Evolutionary conservation across 2,329 filamentous ascomycete species (phyloP), one percentile per base, ranked within the genome.

Genomic region (Trichoderma breve): DNA sequence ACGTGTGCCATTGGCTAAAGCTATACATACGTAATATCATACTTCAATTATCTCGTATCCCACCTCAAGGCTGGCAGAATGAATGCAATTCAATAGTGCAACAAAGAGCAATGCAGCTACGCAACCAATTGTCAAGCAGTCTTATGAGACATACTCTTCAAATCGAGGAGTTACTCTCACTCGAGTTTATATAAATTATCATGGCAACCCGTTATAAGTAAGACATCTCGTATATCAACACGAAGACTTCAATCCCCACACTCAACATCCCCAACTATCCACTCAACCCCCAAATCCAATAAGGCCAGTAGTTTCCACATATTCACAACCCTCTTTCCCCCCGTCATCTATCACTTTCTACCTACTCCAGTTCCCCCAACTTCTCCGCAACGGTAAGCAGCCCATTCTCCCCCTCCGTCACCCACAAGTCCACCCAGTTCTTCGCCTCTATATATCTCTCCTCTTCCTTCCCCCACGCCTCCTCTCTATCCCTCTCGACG

Each of bases 401-500:
- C 1, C 82, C 82, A 1, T 74, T 76, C 36, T 82, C 77, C 0
- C 74, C 77, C 69, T 79, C 77, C 1, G 73, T 71, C 24, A 84
- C 76, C 82, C 82, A 83, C 34, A 84, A 28, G 73, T 83, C 82
- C 43, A 83, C 80, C 81, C 81, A 82, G 11, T 75, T 74, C 73
- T 85, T 88, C 24, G 86, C 84, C 67, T 86, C 84, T 53, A 83
- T 82, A 74, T 87, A 85, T 47, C 84, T 82, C 30, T 87, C 82
- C 28, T 87, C 81, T 6, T 88, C 86, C 21, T 75, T 68, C 9
- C 77, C 76, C 88, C 88, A 91, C 7, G 83, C 84, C 80, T 95
- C 93, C 81, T 97, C 93, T 57, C 80, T 75, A 3, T 81, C 79
- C 72, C 93, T 84, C 82, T 93, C 92, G 3, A 96, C 88, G 78